These are phyloP conservation scores for Penicillium verrucosum DNA, from an alignment of 2,329 filamentous ascomycete genomes.

Conservation along the genomic window DNA sequence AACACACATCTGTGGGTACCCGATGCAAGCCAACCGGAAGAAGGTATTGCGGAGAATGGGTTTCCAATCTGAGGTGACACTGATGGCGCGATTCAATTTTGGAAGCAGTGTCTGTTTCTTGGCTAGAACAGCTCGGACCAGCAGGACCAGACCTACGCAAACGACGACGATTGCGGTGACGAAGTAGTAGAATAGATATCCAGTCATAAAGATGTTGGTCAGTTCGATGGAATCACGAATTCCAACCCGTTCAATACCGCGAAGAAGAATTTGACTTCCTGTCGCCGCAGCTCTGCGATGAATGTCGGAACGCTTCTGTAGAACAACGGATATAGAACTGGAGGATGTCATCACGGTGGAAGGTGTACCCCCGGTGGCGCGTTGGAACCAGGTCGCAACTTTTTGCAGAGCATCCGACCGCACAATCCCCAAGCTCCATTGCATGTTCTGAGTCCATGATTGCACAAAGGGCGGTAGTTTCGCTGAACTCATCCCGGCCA, in stretches of 20 bases:
- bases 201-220: slow-evolving; percentile 91
- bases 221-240: slow-evolving; percentile 80
- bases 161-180: slow-evolving; percentile 72
- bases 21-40: slow-evolving; percentile 84
- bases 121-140: slow-evolving; percentile 69
- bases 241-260: slow-evolving; percentile 83
- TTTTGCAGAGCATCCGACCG: slow-evolving; percentile 75
- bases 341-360: slow-evolving; percentile 72
- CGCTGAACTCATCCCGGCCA: slow-evolving; percentile 79
- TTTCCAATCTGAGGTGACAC: slow-evolving; percentile 90
- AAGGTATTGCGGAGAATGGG: slow-evolving; percentile 90
- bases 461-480: slow-evolving; percentile 80
- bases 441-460: slow-evolving; percentile 94
- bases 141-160: slow-evolving; percentile 62
- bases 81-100: slow-evolving; percentile 63
- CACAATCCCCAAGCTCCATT: slow-evolving; percentile 97
- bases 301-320: slow-evolving; percentile 56
- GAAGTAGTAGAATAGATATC: slow-evolving; percentile 81
- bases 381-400: slow-evolving; percentile 93
- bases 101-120: slow-evolving; percentile 68
- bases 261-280: slow-evolving; percentile 54
- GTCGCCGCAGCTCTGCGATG: slow-evolving; percentile 39
- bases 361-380: slow-evolving; percentile 81
- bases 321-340: slow-evolving; percentile 72
- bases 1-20: slow-evolving; percentile 85